Evolutionary conservation across 2,329 filamentous ascomycete genomes (phyloP), one percentile per base, ranked within the genome.

Genomic region (Fusarium clavum): DNA sequence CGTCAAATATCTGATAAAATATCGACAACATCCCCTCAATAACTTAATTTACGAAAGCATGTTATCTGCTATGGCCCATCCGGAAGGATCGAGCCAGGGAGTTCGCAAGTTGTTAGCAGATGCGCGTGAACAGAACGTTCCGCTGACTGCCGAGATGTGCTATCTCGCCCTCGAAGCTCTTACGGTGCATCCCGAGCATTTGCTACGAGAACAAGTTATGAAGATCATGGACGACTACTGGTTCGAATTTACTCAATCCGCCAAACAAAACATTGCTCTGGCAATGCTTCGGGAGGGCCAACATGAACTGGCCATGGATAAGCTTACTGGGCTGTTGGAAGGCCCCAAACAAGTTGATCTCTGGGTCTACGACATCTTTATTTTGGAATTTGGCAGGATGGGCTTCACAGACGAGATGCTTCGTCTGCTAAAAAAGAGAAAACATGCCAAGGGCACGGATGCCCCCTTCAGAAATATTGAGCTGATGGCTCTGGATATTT

Each of bases 121-220:
- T 74, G 92, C 98, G 90, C 83, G 85, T 45, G 77, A 80, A 2
- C 82, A 85, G 44, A 85, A 83, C 0, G 83, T 98, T 46, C 81
- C 87, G 44, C 84, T 89, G 10, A 92, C 94, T 70, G 85, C 86
- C 1, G 84, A 84, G 6, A 85, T 92, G 4, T 95, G 93, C 74
- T 90, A 94, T 78, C 88, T 88, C 66, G 88, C 91, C 4, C 81
- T 98, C 22, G 67, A 92, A 84, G 91, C 88, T 8, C 84, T 98
- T 25, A 88, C 92, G 1, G 88, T 96, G 11, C 96, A 98, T 77
- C 93, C 95, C 0, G 92, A 98, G 79, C 95, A 97, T 73, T 72
- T 94, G 8, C 82, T 96, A 25, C 90, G 94, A 38, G 86, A 88
- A 56, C 85, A 90, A 38, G 85, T 97, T 6, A 82, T 98, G 41